Evolutionary conservation across 2,329 filamentous ascomycete species (phyloP).

Genomic region (Cryphonectria radicalis): DNA sequence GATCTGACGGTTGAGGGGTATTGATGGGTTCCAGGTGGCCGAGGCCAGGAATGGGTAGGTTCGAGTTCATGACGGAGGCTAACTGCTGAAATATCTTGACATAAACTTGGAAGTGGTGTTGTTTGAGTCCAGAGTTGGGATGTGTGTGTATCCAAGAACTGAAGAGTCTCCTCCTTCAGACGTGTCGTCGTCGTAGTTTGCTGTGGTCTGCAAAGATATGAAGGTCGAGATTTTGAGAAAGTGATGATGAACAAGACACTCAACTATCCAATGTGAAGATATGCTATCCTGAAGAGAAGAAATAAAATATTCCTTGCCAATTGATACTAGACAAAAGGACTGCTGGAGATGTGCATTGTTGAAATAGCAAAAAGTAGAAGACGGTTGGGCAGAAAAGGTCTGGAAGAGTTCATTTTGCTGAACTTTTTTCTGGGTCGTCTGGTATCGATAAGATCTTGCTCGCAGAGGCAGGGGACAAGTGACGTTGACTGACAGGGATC

Average conservation of each 20-base stretch:
- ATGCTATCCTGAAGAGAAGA: not conserved
- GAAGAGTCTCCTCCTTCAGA: not conserved
- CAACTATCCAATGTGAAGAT: too few species aligned
- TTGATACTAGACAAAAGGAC: not conserved
- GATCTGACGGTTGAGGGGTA: conserved; percentile 30
- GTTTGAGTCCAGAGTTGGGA: not conserved
- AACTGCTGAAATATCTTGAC: not conserved
- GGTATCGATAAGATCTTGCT: conserved; percentile 17
- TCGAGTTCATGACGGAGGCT: conserved; percentile 22
- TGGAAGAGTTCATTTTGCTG: not conserved
- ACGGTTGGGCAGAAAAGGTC: not conserved
- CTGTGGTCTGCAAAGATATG: not conserved
- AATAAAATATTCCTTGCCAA: not conserved
- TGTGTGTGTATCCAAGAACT: not conserved
- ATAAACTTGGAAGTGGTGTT: too few species aligned
- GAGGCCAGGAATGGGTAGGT: conserved; percentile 38
- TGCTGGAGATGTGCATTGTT: not conserved
- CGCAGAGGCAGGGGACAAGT: not conserved
- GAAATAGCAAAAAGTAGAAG: not conserved
- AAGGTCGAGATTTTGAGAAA: not conserved
- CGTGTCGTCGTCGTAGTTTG: not conserved
- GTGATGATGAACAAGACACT: not conserved
- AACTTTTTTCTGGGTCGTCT: conserved; percentile 18
- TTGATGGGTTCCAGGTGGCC: conserved; percentile 36
- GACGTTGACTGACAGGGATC: conserved; percentile 20